Percentiles rank a stretch among this genome's conserved stretches.
phyloP scores from a whole-genome alignment of 2,329 filamentous ascomycete species.

The Beauveria bassiana region DNA sequence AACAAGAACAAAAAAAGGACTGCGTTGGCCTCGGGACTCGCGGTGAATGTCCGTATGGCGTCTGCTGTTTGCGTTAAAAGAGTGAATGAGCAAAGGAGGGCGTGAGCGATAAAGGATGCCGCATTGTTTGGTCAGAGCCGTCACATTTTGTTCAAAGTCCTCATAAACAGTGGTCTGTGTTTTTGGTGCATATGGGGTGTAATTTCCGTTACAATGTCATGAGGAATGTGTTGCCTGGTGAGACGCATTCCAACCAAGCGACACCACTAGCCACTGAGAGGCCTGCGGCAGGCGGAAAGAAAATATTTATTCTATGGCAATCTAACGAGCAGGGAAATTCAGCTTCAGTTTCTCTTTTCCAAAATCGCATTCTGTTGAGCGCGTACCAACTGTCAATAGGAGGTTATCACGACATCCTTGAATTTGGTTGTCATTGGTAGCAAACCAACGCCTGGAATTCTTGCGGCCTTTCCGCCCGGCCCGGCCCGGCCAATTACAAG shows the following conservation, averaged over 20 bases:
- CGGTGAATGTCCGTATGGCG: neutral
- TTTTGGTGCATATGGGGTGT: conserved; percentile 11
- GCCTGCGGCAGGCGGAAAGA: neutral
- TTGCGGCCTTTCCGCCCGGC: neutral
- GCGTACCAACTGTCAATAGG: neutral
- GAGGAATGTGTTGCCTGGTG: conserved; percentile 33
- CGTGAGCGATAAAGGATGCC: neutral
- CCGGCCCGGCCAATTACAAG: neutral
- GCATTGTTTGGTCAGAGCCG: neutral
- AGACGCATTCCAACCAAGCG: conserved; percentile 27
- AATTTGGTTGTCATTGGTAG: neutral
- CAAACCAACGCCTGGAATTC: neutral
- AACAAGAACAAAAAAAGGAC: neutral
- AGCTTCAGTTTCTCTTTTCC: neutral
- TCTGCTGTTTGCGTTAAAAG: neutral
- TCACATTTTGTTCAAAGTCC: neutral
- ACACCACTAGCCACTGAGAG: conserved; percentile 1
- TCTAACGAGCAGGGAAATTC: no score
- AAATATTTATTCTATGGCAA: neutral
- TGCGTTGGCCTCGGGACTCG: neutral
- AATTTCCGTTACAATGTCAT: conserved; percentile 22
- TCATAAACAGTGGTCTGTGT: conserved; percentile 5
- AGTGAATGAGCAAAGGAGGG: neutral
- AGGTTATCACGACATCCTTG: neutral
- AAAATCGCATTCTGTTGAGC: neutral